These are phyloP conservation scores for Coemansia reversa DNA, from an alignment of 192 early-diverging fungal species.

Conservation along the genomic window DNA sequence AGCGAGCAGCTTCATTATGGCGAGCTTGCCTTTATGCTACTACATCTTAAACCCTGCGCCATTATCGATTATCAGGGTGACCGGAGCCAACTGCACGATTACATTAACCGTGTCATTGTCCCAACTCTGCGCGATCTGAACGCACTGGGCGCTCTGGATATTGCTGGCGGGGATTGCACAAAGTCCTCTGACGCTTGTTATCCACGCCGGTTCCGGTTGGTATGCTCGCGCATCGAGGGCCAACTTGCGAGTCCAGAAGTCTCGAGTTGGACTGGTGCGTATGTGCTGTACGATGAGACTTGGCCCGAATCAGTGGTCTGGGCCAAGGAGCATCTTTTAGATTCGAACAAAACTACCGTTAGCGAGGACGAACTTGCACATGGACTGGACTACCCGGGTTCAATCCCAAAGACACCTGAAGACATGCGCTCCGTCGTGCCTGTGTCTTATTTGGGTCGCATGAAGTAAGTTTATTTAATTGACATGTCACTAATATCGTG, in stretches of 20 bases:
- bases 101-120: conserved; percentile 21
- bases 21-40: conserved; percentile 39
- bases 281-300: conserved; percentile 33
- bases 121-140: conserved; percentile 44
- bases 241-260: conserved; percentile 35
- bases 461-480: conserved; percentile 38
- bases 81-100: conserved; percentile 29
- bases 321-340: conserved; percentile 19
- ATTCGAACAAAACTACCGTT: conserved; percentile 5
- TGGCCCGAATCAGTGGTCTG: conserved; percentile 32
- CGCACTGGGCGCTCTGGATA: conserved; percentile 14
- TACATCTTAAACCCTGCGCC: conserved; percentile 46
- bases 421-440: conserved; percentile 38
- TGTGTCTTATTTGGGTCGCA: conserved; percentile 46
- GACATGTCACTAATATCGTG: not conserved
- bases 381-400: conserved; percentile 47
- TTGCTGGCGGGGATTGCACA: not conserved
- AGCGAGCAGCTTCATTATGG: conserved; percentile 50
- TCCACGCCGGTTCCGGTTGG: conserved; percentile 32
- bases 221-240: conserved; percentile 27
- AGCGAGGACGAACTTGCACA: conserved; percentile 31
- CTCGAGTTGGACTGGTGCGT: conserved; percentile 41
- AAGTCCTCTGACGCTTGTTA: conserved; percentile 19
- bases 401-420: conserved; percentile 26
- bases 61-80: conserved; percentile 45